Conservation (phyloP, 2,329 filamentous ascomycete species). For the Fusarium oligoseptatum region DNA sequence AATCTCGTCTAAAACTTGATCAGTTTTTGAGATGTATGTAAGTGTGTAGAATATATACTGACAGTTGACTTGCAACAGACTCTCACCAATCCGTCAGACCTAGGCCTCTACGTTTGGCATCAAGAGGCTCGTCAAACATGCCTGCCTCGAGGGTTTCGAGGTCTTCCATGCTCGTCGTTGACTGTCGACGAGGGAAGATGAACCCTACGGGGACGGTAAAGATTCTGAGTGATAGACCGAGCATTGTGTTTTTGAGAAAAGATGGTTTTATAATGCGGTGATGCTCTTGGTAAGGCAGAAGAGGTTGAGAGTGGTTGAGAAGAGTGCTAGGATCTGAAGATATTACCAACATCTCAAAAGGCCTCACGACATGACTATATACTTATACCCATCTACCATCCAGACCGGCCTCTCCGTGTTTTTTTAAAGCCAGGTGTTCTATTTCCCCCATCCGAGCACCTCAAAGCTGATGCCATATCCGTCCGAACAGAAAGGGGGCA, state of each 20-base stretch:
- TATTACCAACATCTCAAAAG: neutral
- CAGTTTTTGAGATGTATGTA: neutral
- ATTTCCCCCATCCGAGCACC: neutral
- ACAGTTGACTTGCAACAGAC: slow-evolving; percentile 1
- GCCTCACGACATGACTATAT: neutral
- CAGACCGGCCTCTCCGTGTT: neutral
- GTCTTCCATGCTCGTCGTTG: slow-evolving; percentile 27
- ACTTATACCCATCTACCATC: neutral
- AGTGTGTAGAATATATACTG: neutral
- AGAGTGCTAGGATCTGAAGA: neutral
- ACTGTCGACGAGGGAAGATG: slow-evolving; percentile 34
- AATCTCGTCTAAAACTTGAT: neutral
- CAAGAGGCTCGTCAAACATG: slow-evolving; percentile 35
- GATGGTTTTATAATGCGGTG: neutral
- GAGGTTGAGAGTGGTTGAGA: neutral
- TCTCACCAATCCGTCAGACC: slow-evolving; percentile 35
- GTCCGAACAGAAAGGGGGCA: neutral
- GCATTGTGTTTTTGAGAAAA: slow-evolving; percentile 20
- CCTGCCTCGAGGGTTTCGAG: slow-evolving; percentile 32
- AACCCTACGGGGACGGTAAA: slow-evolving; percentile 39
- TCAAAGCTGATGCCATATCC: neutral
- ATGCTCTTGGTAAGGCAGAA: neutral
- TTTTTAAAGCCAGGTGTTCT: neutral
- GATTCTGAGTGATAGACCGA: slow-evolving; percentile 34
- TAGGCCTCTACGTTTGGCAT: slow-evolving; percentile 24